Percentiles rank a stretch among this genome's conserved stretches.
These are phyloP conservation scores for Forsythia viridissima DNA, from an alignment of 257 asterid species.

Conservation along the genomic window DNA sequence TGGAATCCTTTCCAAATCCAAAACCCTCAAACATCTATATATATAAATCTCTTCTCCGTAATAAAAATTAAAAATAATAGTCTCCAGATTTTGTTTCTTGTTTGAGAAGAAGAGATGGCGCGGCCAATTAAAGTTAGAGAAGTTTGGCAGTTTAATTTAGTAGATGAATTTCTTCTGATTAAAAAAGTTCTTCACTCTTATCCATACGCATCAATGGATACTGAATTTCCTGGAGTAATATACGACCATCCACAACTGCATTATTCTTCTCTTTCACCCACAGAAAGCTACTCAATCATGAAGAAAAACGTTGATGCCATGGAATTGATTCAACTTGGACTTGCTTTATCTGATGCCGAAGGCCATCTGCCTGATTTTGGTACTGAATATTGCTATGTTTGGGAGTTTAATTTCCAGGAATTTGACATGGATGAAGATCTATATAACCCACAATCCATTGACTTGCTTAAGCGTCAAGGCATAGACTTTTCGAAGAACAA, in stretches of 20 bases:
- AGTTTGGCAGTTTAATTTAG: neutral
- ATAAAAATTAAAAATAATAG: no score
- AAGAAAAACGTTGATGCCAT: slow-evolving; percentile 28
- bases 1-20: no score
- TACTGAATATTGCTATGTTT: neutral
- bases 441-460: slow-evolving; percentile 23
- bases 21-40: no score
- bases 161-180: neutral
- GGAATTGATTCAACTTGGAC: slow-evolving; percentile 40
- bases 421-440: slow-evolving; percentile 26
- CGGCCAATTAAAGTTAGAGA: neutral
- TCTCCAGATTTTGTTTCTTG: no score
- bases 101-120: neutral
- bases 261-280: neutral
- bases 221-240: slow-evolving; percentile 28
- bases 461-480: slow-evolving; percentile 11
- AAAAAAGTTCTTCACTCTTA: neutral
- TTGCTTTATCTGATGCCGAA: slow-evolving; percentile 25
- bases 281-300: slow-evolving; percentile 10
- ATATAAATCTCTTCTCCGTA: no score
- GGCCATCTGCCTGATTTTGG: slow-evolving; percentile 17
- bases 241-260: neutral
- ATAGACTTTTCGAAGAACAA: slow-evolving; percentile 19
- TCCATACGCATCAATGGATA: slow-evolving; percentile 10
- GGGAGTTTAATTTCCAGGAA: slow-evolving; percentile 44